Percentiles rank a stretch among this genome's conserved stretches.
These are phyloP conservation scores for Rhodotorula glutinis DNA, from an alignment of 1,284 basidiomycete species.

Conservation along the genomic window DNA sequence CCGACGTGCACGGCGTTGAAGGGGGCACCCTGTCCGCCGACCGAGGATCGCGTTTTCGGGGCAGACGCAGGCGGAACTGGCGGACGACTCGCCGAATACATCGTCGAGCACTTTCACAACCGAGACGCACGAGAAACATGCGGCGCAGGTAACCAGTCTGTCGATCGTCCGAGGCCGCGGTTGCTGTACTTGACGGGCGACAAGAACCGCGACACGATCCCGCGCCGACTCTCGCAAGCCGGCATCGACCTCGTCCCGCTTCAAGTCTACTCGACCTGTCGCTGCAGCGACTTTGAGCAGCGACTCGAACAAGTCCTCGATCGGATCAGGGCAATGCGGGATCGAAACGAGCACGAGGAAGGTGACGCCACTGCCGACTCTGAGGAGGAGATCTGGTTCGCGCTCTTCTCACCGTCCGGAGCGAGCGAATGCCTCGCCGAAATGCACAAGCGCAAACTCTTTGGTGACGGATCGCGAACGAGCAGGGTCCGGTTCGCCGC, in stretches of 20 bases:
- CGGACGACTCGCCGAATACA: slow-evolving; percentile 63
- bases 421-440: slow-evolving; percentile 1
- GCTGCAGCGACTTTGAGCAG: not conserved
- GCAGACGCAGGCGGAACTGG: slow-evolving; percentile 61
- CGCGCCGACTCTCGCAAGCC: slow-evolving; percentile 52
- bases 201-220: slow-evolving; percentile 70
- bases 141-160: not conserved
- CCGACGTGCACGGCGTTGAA: slow-evolving; percentile 47
- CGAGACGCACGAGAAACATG: too few relatives aligned
- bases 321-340: not conserved
- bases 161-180: not conserved
- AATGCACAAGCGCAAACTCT: not conserved
- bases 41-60: slow-evolving; percentile 55
- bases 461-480: too few relatives aligned
- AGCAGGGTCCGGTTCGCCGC: slow-evolving; percentile 3
- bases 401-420: slow-evolving; percentile 10
- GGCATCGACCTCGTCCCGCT: slow-evolving; percentile 11
- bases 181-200: slow-evolving; percentile 73
- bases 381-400: not conserved
- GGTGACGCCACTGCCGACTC: not conserved
- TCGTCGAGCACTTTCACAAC: slow-evolving; percentile 49
- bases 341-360: not conserved
- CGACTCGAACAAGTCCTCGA: not conserved
- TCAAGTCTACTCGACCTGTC: slow-evolving; percentile 11
- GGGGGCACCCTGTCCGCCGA: slow-evolving; percentile 40